Base-by-base conservation (phyloP, 176 grass and related monocot genomes). In the Oryza coarctata region DNA sequence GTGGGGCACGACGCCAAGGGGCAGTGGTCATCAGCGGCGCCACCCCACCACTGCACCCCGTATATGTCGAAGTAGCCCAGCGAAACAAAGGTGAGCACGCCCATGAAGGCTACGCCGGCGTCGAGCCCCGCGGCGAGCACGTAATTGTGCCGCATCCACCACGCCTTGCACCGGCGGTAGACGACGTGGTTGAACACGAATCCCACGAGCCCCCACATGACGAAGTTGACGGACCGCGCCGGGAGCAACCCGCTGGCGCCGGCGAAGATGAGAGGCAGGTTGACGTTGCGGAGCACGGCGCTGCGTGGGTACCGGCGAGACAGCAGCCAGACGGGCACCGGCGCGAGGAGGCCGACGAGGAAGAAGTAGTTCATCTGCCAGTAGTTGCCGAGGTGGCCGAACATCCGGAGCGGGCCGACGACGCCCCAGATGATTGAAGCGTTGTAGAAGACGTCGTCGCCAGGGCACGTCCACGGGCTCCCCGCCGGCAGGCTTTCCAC, bases 401-500 rank as follows among this genome's bases (percentile, higher is more conserved):
- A 98, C 88, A 98, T 98, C 7, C 90, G 90, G 27, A 63, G 35
- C 2, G 95, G 95, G 0, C 90, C 95, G 9, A 98, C 92, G 9
- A 98, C 88, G 40, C 95, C 92, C 95, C 95, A 98, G 55, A 98
- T 94, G 49, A 98, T 86, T 12, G 95, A 98, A 2, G 92, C 92
- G 66, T 94, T 92, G 75, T 78, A 98, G 81, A 98, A 98, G 40
- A 98, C 92, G 13, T 91, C 79, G 72, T 94, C 90, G 63, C 76
- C 38, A 0, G 95, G 95, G 76, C 95, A 98, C 49, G 95, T 98
- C 95, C 90, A 98, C 0, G 95, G 95, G 88, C 90, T 98, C 17
- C 86, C 90, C 12, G 61, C 65, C 2, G 90, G 70, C 25, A 92
- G 88, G 18, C 23, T 71, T 11, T 61, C 12, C 33, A 36, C 43